A percentile compares a stretch with the other conserved stretches of the same genome.
phyloP scores from a whole-genome alignment of 208 protist species.

The Crithidia bombi region DNA sequence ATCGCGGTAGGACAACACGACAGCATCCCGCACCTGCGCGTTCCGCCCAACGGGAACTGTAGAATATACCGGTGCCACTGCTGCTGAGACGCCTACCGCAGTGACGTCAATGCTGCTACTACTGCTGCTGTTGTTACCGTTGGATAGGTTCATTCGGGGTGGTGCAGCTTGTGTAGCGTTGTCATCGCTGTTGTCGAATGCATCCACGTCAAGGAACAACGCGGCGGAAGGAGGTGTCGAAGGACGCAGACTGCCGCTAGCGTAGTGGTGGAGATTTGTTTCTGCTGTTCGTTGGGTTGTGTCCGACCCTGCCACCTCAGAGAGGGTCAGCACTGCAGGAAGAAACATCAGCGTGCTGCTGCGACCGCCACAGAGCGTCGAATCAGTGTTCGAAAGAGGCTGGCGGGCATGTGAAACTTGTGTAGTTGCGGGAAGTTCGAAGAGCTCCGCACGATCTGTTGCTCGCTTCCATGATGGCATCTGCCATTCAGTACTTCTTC shows the following conservation, averaged over 20 bases:
- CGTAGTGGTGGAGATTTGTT: background rate
- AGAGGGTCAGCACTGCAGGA: background rate
- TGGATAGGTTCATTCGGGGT: background rate
- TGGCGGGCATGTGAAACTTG: too few relatives aligned
- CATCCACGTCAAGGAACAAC: conserved; percentile 2
- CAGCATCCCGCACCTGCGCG: conserved; percentile 18
- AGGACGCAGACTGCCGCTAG: background rate
- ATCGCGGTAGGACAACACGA: conserved; percentile 23
- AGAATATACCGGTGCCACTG: too few relatives aligned
- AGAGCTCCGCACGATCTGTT: background rate
- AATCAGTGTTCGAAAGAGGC: background rate
- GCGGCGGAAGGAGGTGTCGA: background rate
- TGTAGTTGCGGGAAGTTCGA: background rate
- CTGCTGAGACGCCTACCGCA: too few relatives aligned
- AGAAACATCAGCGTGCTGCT: background rate
- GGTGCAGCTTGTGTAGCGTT: background rate
- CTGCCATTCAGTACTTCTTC: background rate
- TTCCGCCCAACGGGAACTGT: background rate
- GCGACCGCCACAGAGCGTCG: background rate
- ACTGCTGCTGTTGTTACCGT: background rate
- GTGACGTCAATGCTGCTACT: background rate
- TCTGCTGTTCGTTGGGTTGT: too few relatives aligned
- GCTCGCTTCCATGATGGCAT: conserved; percentile 4
- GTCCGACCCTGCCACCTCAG: background rate
- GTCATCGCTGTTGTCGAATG: background rate